A percentile compares a stretch with the other conserved stretches of the same genome.
Evolutionary conservation across 2,329 filamentous ascomycete species (phyloP).

Genomic region (Claviceps pazoutovae): DNA sequence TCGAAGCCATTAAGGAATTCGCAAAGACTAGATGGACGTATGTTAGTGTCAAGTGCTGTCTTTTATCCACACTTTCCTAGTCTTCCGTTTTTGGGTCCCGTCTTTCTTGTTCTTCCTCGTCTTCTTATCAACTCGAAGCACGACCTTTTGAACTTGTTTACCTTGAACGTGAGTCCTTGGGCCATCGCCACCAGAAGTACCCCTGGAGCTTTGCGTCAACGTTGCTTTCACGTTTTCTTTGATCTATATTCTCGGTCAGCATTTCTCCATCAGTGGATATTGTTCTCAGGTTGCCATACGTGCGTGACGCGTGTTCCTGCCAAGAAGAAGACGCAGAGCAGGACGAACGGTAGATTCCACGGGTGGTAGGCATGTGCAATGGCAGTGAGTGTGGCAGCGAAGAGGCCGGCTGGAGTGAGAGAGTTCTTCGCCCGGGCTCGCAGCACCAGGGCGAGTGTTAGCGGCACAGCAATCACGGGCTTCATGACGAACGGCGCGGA

Average conservation of each 20-base stretch:
- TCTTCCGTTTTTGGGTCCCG: no score
- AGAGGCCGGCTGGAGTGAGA: constrained; percentile 63
- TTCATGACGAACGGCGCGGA: constrained; percentile 32
- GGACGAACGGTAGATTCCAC: constrained; percentile 78
- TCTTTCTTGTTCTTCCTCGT: background rate
- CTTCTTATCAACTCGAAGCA: background rate
- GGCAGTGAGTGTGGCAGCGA: constrained; percentile 60
- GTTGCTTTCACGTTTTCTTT: constrained; percentile 77
- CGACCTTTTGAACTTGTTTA: constrained; percentile 10
- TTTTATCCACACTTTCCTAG: background rate
- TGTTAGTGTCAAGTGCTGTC: background rate
- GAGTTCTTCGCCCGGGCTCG: constrained; percentile 60
- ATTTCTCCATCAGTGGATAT: background rate
- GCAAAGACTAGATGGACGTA: constrained; percentile 48
- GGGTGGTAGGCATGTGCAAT: constrained; percentile 78
- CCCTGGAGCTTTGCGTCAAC: constrained; percentile 65
- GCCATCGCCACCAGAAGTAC: constrained; percentile 63
- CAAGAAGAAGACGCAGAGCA: constrained; percentile 76
- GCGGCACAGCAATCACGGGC: constrained; percentile 41
- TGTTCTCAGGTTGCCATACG: constrained; percentile 27
- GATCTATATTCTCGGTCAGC: constrained; percentile 34
- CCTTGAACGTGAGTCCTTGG: constrained; percentile 73
- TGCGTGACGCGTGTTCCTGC: constrained; percentile 74
- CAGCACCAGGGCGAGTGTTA: constrained; percentile 46
- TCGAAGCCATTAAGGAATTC: constrained; percentile 68